These are phyloP conservation scores for Ilex paraguariensis DNA, from an alignment of 305 asterid genomes.

Conservation along the genomic window DNA sequence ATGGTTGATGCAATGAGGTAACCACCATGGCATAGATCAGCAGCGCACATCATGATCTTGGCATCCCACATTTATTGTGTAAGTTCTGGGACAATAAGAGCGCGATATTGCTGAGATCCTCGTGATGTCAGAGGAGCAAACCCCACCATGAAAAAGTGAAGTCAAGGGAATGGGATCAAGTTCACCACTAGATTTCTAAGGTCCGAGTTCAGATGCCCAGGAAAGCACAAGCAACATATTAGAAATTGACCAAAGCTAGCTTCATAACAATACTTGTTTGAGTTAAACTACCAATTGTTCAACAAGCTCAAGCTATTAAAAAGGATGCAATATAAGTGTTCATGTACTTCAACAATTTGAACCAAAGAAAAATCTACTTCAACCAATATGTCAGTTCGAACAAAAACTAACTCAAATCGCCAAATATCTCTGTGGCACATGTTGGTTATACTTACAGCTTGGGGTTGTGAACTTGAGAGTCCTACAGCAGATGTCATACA, in stretches of 20 bases:
- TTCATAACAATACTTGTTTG: too few species aligned
- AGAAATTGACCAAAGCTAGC: too few species aligned
- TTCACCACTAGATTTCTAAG: conserved; percentile 37
- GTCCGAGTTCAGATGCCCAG: conserved; percentile 38
- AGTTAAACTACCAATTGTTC: too few species aligned
- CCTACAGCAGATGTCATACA: conserved; percentile 30
- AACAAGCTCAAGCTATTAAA: too few species aligned
- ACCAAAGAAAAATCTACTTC: too few species aligned
- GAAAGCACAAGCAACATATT: conserved; percentile 33
- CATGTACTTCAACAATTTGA: too few species aligned
- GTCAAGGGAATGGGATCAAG: conserved; percentile 38
- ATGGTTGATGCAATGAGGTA: conserved; percentile 30
- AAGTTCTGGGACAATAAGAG: conserved; percentile 31
- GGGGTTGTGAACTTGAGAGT: conserved; percentile 34
- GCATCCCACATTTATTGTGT: conserved; percentile 39
- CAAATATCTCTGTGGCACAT: too few species aligned
- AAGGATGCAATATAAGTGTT: too few species aligned
- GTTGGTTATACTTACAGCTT: conserved; percentile 21
- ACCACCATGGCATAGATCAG: conserved; percentile 28
- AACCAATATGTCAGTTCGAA: too few species aligned
- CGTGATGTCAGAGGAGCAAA: conserved; percentile 35
- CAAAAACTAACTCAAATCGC: too few species aligned
- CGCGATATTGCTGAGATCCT: conserved; percentile 29
- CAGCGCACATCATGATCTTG: conserved; percentile 35
- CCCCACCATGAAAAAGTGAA: conserved; percentile 45